Base-by-base conservation (phyloP, 768 basidiomycete species). In the Tricholoma bakamatsutake region DNA sequence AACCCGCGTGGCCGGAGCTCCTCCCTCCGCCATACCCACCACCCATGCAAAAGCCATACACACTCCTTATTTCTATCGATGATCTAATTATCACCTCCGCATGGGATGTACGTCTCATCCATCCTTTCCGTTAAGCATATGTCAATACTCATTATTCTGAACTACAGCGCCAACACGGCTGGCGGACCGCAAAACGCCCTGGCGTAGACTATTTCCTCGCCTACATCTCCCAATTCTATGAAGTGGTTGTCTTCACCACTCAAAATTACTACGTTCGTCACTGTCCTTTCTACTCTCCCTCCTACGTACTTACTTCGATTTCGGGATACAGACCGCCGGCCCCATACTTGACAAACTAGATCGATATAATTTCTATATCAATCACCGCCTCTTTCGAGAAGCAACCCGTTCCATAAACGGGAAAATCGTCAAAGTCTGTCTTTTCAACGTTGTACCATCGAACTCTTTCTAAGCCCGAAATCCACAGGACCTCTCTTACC, bases 201-300 rank as follows among this genome's bases (percentile, higher is more conserved):
- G 97, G 97, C 4, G 90, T 94, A 13, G 97, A 99, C 67, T 98
- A 99, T 73, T 99, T 99, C 81, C 78, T 99, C 33, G 95, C 84
- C 27, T 99, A 99, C 69, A 82, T 99, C 48, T 92, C 93, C 0
- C 96, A 98, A 66, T 99, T 98, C 75, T 99, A 93, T 68, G 97
- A 99, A 76, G 83, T 98, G 55, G 96, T 98, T 33, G 77, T 99
- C 53, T 99, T 98, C 74, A 98, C 95, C 9, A 80, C 85, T 15
- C 93, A 96, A 72, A 82, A 90, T 54, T 78, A 81, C 64, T 98
- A 96, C 70, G 95, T 96, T 61, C 49, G 90, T 80, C 35, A n/a
- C 24, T 37, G 30, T 52, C 34, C 45, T 57, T 43, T 53, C 30
- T 5, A 34, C 45, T 21, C n/a, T 49, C 21, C 56, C 13, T 50